Base-by-base conservation (phyloP, 495 filamentous ascomycete species). In the Aspergillus homomorphus region DNA sequence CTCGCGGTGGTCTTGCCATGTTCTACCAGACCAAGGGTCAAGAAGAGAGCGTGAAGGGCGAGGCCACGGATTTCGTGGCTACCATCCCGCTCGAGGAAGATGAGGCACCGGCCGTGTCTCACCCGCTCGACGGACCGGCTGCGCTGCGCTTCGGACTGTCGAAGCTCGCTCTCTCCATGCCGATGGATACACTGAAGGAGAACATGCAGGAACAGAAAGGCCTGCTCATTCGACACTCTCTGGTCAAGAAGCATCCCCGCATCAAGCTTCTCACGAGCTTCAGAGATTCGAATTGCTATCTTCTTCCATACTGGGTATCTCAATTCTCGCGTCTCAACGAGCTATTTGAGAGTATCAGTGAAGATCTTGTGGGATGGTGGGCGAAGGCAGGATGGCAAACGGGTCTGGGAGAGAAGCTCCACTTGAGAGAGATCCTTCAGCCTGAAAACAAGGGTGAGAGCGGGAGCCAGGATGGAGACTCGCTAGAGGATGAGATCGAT, bases 311-410 rank as follows among this genome's bases (percentile, higher is more conserved):
- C 61, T 98, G 95, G 94, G 84, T 96, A 7, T 80, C 92, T 61
- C 85, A 91, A n/a, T 84, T 96, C 65, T 82, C 92, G 23, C 79
- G 79, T 51, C 77, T 75, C 23, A 93, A 98, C 59, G 87, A 93
- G 19, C 84, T 78, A 19, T 81, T 98, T 45, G 88, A 96, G 52
- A 92, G 84, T 43, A 83, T 99, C 54, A 87, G 88, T 52, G 94
- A 99, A 73, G 95, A 98, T 63, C 82, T 97, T 19, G 72, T 99
- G 18, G 93, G 92, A 14, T 96, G 88, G 87, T 96, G 92, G 92
- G 91, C 91, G 14, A 98, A 98, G 69, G 82, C 92, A 0, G 84
- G 82, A 33, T 99, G 94, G 94, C 92, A 97, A 71, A 76, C 82
- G 21, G 88, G 90, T 0, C 75, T 97, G 0, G 84, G 80, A 1